These are phyloP conservation scores for Vaccinium myrtillus DNA, from an alignment of 148 eudicot species.

Conservation along the genomic window DNA sequence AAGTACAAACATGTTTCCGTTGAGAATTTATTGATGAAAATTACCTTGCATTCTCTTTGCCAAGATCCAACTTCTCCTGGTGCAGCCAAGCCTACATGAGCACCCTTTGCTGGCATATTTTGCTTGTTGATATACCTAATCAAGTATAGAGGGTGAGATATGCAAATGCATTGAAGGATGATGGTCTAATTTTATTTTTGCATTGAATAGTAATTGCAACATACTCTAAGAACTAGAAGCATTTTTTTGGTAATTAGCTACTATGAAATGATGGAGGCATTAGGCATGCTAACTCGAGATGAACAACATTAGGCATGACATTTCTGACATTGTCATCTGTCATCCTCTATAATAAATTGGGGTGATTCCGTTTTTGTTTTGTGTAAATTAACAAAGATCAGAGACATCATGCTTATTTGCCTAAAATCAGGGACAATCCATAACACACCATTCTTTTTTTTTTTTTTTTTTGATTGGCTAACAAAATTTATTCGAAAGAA, in stretches of 20 bases:
- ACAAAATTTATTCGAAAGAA: too few species aligned
- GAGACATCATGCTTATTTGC: not conserved
- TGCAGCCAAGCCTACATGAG: constrained; percentile 79
- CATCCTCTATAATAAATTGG: not conserved
- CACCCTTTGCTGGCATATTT: constrained; percentile 52
- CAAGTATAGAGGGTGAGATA: not conserved
- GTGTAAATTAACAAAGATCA: not conserved
- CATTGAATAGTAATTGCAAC: not conserved
- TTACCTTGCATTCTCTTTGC: constrained; percentile 96
- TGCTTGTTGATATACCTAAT: constrained; percentile 44
- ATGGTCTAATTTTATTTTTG: not conserved
- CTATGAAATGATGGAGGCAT: not conserved
- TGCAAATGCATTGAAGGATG: not conserved
- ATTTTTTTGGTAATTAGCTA: not conserved
- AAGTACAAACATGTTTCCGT: not conserved
- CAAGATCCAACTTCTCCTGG: constrained; percentile 93
- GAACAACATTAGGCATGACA: not conserved
- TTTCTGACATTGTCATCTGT: not conserved
- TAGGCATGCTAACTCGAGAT: not conserved
- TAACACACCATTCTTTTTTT: too few species aligned
- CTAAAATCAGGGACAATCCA: too few species aligned
- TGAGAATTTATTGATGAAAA: not conserved
- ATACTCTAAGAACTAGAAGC: not conserved
- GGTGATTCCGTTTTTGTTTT: not conserved
- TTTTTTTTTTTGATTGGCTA: too few species aligned